A percentile compares a stretch with the other conserved stretches of the same genome.
Evolutionary conservation across 78 protist genomes (phyloP).

Genomic region (Dictyostelium firmibasis): DNA sequence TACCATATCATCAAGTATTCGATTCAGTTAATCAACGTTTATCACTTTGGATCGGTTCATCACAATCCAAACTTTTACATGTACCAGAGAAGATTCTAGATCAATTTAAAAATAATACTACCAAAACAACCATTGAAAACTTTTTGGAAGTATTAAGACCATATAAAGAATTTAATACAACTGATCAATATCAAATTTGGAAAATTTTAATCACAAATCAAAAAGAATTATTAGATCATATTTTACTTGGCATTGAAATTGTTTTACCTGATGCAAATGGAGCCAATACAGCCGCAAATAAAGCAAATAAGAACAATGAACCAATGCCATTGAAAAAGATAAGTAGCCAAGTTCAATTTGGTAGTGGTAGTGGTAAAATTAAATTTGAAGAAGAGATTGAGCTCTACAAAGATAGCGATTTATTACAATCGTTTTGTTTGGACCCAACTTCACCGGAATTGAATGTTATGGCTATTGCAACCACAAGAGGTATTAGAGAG

Average conservation of each 20-base stretch:
- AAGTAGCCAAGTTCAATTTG: not conserved
- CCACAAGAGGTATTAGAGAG: slow-evolving; percentile 79
- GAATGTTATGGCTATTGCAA: slow-evolving; percentile 61
- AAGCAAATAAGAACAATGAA: not conserved
- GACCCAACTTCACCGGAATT: slow-evolving; percentile 25
- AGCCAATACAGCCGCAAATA: not conserved
- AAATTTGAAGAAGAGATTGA: slow-evolving; percentile 51
- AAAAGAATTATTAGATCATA: not conserved
- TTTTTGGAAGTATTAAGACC: not conserved
- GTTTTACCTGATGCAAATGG: not conserved
- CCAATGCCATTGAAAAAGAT: not conserved
- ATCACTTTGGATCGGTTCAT: slow-evolving; percentile 39
- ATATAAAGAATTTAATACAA: not conserved
- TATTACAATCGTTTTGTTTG: slow-evolving; percentile 71
- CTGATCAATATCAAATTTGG: slow-evolving; percentile 24
- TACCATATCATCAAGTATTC: slow-evolving; percentile 33
- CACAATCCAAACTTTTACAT: not conserved
- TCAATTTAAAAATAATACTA: not conserved
- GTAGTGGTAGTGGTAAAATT: slow-evolving; percentile 11
- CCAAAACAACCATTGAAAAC: not conserved
- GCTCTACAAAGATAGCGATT: slow-evolving; percentile 67
- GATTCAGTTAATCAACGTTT: slow-evolving; percentile 27
- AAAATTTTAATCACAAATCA: not conserved
- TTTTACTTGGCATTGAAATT: not conserved
- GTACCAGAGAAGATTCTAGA: slow-evolving; percentile 10